Evolutionary conservation across 805 yeast species (phyloP).

Genomic region (Metschnikowia chrysomelidarum): DNA sequence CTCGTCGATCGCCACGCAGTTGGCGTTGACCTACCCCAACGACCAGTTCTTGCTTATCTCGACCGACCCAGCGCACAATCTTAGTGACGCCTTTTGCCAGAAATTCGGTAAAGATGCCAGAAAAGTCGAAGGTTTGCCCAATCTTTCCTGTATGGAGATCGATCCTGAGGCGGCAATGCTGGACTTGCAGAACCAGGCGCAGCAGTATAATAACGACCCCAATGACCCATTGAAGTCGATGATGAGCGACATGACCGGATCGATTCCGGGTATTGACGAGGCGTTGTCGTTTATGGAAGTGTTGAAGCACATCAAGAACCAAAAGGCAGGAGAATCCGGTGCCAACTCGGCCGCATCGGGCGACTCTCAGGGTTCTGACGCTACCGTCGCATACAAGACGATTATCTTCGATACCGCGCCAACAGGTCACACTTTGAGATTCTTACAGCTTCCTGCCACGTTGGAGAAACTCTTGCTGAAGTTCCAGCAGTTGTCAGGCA

Average conservation of each 20-base stretch:
- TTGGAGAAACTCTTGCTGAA: constrained; percentile 83
- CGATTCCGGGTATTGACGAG: constrained; percentile 98
- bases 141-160: constrained; percentile 96
- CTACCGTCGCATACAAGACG: constrained; percentile 57
- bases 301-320: constrained; percentile 89
- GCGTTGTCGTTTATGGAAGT: constrained; percentile 98
- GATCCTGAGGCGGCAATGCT: constrained; percentile 94
- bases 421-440: constrained; percentile 96
- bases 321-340: constrained; percentile 30
- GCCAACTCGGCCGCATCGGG: constrained; percentile 17
- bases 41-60: constrained; percentile 87
- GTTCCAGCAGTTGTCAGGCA: constrained; percentile 80
- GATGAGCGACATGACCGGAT: constrained; percentile 88
- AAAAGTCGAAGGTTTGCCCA: constrained; percentile 82
- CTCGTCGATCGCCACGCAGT: constrained; percentile 90
- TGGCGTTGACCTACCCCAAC: constrained; percentile 76
- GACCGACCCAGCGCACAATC: constrained; percentile 97
- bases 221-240: constrained; percentile 65
- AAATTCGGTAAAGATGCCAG: constrained; percentile 97
- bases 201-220: constrained; percentile 51
- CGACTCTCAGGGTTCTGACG: constrained; percentile 26
- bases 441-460: constrained; percentile 91
- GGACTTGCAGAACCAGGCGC: constrained; percentile 70
- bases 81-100: constrained; percentile 97
- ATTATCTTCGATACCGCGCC: constrained; percentile 99